Evolutionary conservation across 306 rosid genomes (phyloP).

Genomic region (Alnus glutinosa): DNA sequence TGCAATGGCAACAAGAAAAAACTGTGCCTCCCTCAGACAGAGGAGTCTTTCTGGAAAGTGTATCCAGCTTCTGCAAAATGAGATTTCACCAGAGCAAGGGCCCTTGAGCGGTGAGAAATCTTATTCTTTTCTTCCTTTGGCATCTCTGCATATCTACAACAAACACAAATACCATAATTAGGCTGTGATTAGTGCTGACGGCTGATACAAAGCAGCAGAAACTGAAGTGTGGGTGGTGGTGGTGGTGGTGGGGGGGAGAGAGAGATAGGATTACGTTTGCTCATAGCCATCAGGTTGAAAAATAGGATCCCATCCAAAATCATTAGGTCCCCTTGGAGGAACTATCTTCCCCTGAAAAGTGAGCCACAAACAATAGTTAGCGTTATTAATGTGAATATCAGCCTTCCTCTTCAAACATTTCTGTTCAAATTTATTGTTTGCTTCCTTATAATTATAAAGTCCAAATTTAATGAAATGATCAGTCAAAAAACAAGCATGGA

Average conservation of each 20-base stretch:
- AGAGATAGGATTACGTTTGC: slow-evolving; percentile 58
- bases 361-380: slow-evolving; percentile 22
- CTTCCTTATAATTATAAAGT: background rate
- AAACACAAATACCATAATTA: slow-evolving; percentile 20
- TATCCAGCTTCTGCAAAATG: slow-evolving; percentile 85
- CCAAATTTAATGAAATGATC: background rate
- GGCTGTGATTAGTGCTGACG: slow-evolving; percentile 25
- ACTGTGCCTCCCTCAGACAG: slow-evolving; percentile 18
- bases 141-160: slow-evolving; percentile 86
- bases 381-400: slow-evolving; percentile 8
- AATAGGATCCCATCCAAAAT: slow-evolving; percentile 96
- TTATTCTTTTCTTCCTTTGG: slow-evolving; percentile 89
- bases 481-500: background rate
- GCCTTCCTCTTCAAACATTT: slow-evolving; percentile 12
- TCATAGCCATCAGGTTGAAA: slow-evolving; percentile 86
- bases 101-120: slow-evolving; percentile 79
- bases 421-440: background rate
- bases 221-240: background rate
- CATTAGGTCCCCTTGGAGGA: slow-evolving; percentile 82
- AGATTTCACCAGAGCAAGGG: slow-evolving; percentile 82
- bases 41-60: slow-evolving; percentile 41
- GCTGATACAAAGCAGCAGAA: slow-evolving; percentile 11
- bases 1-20: background rate
- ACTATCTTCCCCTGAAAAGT: slow-evolving; percentile 76
- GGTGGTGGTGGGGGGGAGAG: too few species aligned